phyloP scores from a whole-genome alignment of 495 filamentous ascomycete species.

The Penicillium roqueforti region DNA sequence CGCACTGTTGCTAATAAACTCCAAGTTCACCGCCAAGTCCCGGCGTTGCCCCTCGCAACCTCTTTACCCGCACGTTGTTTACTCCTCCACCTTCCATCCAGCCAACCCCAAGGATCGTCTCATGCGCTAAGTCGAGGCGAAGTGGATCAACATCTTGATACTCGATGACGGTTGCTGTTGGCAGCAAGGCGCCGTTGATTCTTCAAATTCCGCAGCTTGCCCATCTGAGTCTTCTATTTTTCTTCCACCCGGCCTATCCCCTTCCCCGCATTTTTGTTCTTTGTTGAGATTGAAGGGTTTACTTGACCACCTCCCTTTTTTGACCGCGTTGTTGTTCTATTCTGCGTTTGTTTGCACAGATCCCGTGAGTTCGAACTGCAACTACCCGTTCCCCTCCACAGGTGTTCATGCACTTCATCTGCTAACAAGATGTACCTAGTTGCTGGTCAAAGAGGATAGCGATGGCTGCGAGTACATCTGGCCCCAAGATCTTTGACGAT shows the following conservation, averaged over 20 bases:
- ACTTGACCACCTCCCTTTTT: background rate
- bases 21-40: conserved; percentile 23
- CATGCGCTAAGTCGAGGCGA: conserved; percentile 26
- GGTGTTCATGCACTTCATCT: background rate
- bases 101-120: conserved; percentile 30
- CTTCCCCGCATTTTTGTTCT: conserved; percentile 20
- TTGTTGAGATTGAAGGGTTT: conserved; percentile 7
- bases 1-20: conserved; percentile 1
- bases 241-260: conserved; percentile 10
- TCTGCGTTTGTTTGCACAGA: conserved; percentile 17
- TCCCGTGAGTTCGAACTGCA: conserved; percentile 28
- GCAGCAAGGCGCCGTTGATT: conserved; percentile 16
- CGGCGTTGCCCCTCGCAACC: conserved; percentile 42
- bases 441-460: conserved; percentile 36
- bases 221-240: conserved; percentile 16
- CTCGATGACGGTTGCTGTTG: conserved; percentile 29
- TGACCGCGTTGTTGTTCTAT: conserved; percentile 22
- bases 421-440: conserved; percentile 27
- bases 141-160: conserved; percentile 26
- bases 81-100: conserved; percentile 26
- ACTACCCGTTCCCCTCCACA: conserved; percentile 16
- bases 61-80: conserved; percentile 36
- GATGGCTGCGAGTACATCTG: conserved; percentile 36
- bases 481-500: conserved; percentile 47
- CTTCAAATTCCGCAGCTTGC: conserved; percentile 34